phyloP scores from a whole-genome alignment of 129 eudicot species.

The Heracleum sosnowskyi region DNA sequence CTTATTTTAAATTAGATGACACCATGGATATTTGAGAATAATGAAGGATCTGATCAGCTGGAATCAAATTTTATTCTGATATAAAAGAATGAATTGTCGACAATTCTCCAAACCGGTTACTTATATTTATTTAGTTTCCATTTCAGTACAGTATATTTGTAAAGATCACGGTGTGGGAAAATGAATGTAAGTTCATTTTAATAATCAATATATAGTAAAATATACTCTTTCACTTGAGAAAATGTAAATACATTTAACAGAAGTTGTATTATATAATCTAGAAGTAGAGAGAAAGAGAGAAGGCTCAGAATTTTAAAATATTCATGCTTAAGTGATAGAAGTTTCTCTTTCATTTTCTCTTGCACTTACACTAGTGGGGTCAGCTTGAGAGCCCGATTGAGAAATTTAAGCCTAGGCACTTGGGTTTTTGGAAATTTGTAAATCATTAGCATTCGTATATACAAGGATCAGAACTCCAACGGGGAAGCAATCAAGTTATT shows the following conservation, averaged over 20 bases:
- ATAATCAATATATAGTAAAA: background rate
- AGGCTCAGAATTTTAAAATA: background rate
- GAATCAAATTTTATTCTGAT: background rate
- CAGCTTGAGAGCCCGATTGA: background rate
- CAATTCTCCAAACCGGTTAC: background rate
- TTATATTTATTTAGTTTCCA: background rate
- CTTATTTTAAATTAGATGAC: background rate
- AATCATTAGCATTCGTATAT: no score
- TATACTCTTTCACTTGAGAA: background rate
- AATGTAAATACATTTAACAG: background rate
- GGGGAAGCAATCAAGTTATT: background rate
- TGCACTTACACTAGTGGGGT: background rate
- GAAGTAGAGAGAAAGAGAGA: background rate
- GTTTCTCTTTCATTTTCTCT: background rate
- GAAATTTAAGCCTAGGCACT: background rate
- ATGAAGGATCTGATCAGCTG: background rate
- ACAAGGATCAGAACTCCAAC: background rate
- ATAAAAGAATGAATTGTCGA: background rate
- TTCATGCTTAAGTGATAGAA: background rate
- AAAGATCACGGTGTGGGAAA: background rate
- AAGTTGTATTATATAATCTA: no score
- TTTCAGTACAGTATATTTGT: background rate
- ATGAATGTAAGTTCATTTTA: background rate
- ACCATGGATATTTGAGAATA: background rate
- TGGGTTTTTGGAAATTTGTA: background rate